Base-by-base conservation (phyloP, 2,329 filamentous ascomycete genomes). In the Neoscytalidium dimidiatum region DNA sequence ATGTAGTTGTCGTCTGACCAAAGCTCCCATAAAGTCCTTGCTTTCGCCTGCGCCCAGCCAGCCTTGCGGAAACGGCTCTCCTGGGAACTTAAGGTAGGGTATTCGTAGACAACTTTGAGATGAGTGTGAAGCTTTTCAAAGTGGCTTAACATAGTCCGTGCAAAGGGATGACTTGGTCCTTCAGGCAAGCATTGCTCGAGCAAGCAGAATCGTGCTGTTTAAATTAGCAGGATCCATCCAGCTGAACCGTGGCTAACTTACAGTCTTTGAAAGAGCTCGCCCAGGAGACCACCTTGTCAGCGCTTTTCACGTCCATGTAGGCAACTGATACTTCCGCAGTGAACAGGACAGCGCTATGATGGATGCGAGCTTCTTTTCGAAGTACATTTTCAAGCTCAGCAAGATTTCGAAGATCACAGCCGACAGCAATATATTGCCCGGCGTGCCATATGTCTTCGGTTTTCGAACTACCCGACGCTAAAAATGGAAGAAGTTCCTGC, bases 261-360 rank as follows among this genome's bases (percentile, higher is more conserved):
- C 91, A 86, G 76, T 90, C 81, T 13, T 87, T 84, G 57, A 96
- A 81, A 11, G 80, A 86, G 63, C 87, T 86, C n/a, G 91, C 89
- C 92, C 92, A 97, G 58, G 83, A 75, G 31, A 97, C 88, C 8
- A 97, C 82, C 17, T 84, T 82, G 79, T 97, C 89, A 5, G 92
- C 88, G 44, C 87, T 88, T 23, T 85, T 76, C 2, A 87, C 86
- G 64, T 92, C 88, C 92, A 97, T 96, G 71, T 96, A 96, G 0
- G 92, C 95, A 44, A 96, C 86, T 3, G 93, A 96, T 14, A 97
- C 93, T 77, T 98, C 94, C 0, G 93, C 93, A 28, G 93, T 85
- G 71, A 95, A 96, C 26, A 97, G 80, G 2, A 97, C 84, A 2
- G 84, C 82, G 66, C 85, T 87, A 7, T 85, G 79, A 1, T 83